phyloP scores from a whole-genome alignment of 1,284 basidiomycete genomes.

The Moesziomyces sp. region DNA sequence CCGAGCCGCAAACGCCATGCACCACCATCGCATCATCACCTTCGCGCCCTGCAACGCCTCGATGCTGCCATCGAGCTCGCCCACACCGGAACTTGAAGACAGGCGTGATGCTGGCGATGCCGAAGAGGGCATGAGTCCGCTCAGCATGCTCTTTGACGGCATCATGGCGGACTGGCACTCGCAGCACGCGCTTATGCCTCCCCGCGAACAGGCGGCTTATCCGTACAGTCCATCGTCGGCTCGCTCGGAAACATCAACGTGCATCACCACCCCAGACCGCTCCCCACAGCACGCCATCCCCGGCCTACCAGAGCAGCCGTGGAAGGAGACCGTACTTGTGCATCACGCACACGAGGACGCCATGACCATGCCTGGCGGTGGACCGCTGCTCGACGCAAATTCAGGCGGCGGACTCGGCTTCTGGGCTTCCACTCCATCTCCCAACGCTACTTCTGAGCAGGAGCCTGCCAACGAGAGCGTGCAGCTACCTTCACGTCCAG shows the following conservation, averaged over 20 bases:
- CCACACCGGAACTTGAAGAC: too few species aligned
- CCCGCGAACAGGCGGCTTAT: neutral
- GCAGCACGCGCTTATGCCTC: neutral
- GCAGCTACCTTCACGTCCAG: neutral
- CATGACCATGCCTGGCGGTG: constrained; percentile 20
- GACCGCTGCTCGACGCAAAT: constrained; percentile 2
- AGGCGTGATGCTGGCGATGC: too few species aligned
- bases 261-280: neutral
- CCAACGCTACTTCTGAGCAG: too few species aligned
- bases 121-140: constrained; percentile 2
- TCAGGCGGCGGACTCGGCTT: too few species aligned
- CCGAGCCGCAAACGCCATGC: too few species aligned
- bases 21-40: too few species aligned
- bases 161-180: constrained; percentile 16
- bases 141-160: constrained; percentile 35
- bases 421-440: too few species aligned
- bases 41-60: too few species aligned
- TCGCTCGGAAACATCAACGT: too few species aligned
- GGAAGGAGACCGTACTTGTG: too few species aligned
- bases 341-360: neutral
- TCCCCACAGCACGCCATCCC: neutral
- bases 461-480: neutral
- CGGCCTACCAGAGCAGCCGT: neutral
- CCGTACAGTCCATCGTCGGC: constrained; percentile 4
- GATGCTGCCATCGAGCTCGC: too few species aligned